These are phyloP conservation scores for Apiotrichum siamense DNA, from an alignment of 1,284 basidiomycete genomes.

Conservation along the genomic window DNA sequence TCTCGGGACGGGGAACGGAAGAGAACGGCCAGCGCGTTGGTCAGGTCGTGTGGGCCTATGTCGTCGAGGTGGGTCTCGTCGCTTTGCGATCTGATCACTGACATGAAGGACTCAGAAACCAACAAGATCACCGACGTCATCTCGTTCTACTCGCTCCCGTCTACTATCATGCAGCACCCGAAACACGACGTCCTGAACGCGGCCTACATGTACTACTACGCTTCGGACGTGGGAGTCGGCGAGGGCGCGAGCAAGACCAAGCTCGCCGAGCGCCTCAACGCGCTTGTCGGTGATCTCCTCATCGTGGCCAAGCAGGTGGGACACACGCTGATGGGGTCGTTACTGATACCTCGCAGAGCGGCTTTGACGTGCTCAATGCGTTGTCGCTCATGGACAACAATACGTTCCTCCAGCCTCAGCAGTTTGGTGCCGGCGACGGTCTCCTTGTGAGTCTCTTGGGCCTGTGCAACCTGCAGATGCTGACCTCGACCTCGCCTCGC, in stretches of 20 bases:
- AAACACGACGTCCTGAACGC: slow-evolving; percentile 49
- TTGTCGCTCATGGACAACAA: slow-evolving; percentile 92
- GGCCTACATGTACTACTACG: slow-evolving; percentile 56
- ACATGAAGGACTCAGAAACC: slow-evolving; percentile 72
- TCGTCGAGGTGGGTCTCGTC: slow-evolving; percentile 68
- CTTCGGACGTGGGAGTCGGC: slow-evolving; percentile 40
- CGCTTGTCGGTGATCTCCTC: slow-evolving; percentile 70
- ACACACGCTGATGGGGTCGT: background rate
- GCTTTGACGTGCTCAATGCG: slow-evolving; percentile 95
- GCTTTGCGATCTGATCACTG: background rate
- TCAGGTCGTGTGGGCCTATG: slow-evolving; percentile 95
- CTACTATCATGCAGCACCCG: slow-evolving; percentile 53
- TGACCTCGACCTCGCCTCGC: slow-evolving; percentile 10
- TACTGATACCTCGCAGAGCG: slow-evolving; percentile 49
- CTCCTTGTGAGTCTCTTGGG: slow-evolving; percentile 56
- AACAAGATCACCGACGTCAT: slow-evolving; percentile 89
- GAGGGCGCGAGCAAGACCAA: slow-evolving; percentile 46
- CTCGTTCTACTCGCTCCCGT: slow-evolving; percentile 95
- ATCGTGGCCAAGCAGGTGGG: slow-evolving; percentile 61
- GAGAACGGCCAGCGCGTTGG: slow-evolving; percentile 55
- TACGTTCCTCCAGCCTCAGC: slow-evolving; percentile 70
- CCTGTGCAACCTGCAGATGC: background rate
- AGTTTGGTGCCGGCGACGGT: slow-evolving; percentile 87
- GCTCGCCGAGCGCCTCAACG: slow-evolving; percentile 65
- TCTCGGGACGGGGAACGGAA: slow-evolving; percentile 73